Conservation (phyloP, 2,329 filamentous ascomycete species). For the Penicillium paneum region DNA sequence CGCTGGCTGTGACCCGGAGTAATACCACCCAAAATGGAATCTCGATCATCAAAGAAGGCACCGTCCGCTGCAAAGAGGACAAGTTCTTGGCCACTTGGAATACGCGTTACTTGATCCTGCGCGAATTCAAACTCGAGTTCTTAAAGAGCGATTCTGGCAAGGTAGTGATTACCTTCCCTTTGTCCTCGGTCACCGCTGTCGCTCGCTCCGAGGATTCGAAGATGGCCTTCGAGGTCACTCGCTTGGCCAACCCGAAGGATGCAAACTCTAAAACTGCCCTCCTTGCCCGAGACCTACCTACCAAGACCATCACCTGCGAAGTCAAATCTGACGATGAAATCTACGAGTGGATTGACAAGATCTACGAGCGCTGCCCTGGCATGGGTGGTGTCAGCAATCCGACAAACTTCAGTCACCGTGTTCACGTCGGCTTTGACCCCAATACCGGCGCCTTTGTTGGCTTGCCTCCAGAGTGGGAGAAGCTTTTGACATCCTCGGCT, state of each 20-base stretch:
- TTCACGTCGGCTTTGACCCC: slow-evolving; percentile 96
- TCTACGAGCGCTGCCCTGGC: slow-evolving; percentile 92
- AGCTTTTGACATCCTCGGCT: slow-evolving; percentile 89
- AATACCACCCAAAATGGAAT: slow-evolving; percentile 64
- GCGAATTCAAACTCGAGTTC: slow-evolving; percentile 91
- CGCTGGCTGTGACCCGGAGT: slow-evolving; percentile 60
- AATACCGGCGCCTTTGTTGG: slow-evolving; percentile 93
- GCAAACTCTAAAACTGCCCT: slow-evolving; percentile 65
- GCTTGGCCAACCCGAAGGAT: slow-evolving; percentile 59
- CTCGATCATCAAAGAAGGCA: slow-evolving; percentile 66
- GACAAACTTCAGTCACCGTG: slow-evolving; percentile 94
- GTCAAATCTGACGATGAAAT: slow-evolving; percentile 95
- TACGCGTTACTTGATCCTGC: slow-evolving; percentile 84
- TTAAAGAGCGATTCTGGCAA: slow-evolving; percentile 89
- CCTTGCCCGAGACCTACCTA: slow-evolving; percentile 73
- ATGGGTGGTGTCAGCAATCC: slow-evolving; percentile 99
- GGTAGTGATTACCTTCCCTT: slow-evolving; percentile 75
- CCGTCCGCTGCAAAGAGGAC: slow-evolving; percentile 71
- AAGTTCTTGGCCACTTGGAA: slow-evolving; percentile 77
- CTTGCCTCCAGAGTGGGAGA: slow-evolving; percentile 93
- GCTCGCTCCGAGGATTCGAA: slow-evolving; percentile 86
- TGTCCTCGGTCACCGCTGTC: slow-evolving; percentile 86
- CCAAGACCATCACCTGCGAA: slow-evolving; percentile 82
- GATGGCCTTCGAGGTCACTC: slow-evolving; percentile 90
- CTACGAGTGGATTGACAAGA: slow-evolving; percentile 98